These are phyloP conservation scores for Coniochaeta ligniaria DNA, from an alignment of 2,329 filamentous ascomycete species.

Conservation along the genomic window DNA sequence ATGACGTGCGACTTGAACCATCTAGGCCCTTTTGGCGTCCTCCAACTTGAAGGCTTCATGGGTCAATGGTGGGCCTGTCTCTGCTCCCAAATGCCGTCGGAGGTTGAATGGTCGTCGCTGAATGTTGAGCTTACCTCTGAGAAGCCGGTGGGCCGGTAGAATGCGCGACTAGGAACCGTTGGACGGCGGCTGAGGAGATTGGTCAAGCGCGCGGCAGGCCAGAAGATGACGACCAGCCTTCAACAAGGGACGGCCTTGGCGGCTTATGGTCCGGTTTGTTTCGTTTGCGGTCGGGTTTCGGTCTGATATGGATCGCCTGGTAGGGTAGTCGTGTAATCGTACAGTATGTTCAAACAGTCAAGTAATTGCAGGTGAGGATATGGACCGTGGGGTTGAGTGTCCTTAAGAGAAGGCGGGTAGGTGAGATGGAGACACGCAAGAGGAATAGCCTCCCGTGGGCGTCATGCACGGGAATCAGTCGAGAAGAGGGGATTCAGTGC, in stretches of 20 bases:
- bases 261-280: not conserved
- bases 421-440: not conserved
- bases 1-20: not conserved
- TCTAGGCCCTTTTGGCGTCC: not conserved
- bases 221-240: not conserved
- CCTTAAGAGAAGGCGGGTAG: not conserved
- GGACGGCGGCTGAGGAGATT: not conserved
- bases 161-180: not conserved
- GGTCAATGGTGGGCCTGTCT: not conserved
- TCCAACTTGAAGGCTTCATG: not conserved
- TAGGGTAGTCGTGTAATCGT: not conserved
- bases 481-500: not conserved
- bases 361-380: not conserved
- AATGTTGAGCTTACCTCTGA: not conserved
- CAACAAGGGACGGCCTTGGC: not conserved
- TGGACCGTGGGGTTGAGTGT: not conserved
- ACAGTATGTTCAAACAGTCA: not conserved
- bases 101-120: not conserved
- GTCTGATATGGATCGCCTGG: not conserved
- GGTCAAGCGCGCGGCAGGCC: constrained; percentile 5
- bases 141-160: not conserved
- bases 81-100: not conserved
- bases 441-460: not conserved
- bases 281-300: not conserved
- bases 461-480: constrained; percentile 1